phyloP scores from a whole-genome alignment of 805 yeast species.

The Torulaspora delbrueckii region DNA sequence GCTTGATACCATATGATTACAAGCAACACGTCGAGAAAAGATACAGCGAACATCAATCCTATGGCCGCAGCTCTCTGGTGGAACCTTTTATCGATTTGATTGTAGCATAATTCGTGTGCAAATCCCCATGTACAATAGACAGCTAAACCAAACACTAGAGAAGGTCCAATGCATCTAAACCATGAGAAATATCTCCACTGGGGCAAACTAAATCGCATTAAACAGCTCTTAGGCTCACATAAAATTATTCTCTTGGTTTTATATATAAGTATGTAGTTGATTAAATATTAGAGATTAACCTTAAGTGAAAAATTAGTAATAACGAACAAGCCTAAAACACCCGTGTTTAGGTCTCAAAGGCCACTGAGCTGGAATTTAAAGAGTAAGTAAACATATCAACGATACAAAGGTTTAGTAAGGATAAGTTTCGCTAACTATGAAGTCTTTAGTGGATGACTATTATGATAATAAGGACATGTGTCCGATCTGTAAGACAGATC shows the following conservation, averaged over 20 bases:
- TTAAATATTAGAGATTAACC: background rate
- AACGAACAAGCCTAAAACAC: background rate
- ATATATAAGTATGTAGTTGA: background rate
- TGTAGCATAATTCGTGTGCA: slow-evolving; percentile 43
- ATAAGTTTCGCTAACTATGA: slow-evolving; percentile 2
- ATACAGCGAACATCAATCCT: slow-evolving; percentile 20
- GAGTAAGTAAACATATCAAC: background rate
- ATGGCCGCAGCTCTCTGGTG: slow-evolving; percentile 19
- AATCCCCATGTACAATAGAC: slow-evolving; percentile 44
- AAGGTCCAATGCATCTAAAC: slow-evolving; percentile 26
- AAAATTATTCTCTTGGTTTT: background rate
- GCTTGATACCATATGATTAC: slow-evolving; percentile 23
- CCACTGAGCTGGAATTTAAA: background rate
- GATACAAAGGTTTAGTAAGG: background rate
- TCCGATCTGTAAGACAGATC: slow-evolving; percentile 94
- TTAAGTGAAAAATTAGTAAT: background rate
- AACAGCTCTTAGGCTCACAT: background rate
- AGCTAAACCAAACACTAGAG: slow-evolving; percentile 27
- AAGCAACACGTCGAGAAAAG: slow-evolving; percentile 13
- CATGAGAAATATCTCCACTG: slow-evolving; percentile 4
- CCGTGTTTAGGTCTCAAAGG: background rate
- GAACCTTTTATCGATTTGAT: slow-evolving; percentile 16
- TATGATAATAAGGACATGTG: slow-evolving; percentile 74
- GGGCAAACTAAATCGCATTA: slow-evolving; percentile 5
- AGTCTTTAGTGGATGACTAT: slow-evolving; percentile 35